phyloP scores from a whole-genome alignment of 2,329 filamentous ascomycete genomes.

The Phialocephala sp. region DNA sequence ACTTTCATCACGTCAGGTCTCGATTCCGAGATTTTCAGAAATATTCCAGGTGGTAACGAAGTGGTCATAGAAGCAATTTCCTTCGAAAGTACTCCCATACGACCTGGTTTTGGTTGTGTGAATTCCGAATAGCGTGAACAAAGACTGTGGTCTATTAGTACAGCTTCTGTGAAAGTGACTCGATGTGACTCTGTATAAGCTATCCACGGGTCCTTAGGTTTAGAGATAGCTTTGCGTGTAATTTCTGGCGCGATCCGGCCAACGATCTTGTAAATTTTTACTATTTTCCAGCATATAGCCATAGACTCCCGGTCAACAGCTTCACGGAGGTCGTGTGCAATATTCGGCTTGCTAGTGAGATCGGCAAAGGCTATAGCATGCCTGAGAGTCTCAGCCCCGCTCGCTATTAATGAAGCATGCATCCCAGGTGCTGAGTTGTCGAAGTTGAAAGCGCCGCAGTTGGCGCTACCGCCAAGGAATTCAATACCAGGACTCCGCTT shows the following conservation, averaged over 20 bases:
- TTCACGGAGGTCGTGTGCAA: neutral
- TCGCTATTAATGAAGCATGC: constrained; percentile 8
- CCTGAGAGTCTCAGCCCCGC: constrained; percentile 7
- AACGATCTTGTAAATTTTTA: constrained; percentile 13
- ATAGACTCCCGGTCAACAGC: neutral
- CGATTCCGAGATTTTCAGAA: constrained; percentile 35
- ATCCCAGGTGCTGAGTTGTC: neutral
- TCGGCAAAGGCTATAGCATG: constrained; percentile 11
- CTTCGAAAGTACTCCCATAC: constrained; percentile 27
- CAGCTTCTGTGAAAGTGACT: constrained; percentile 34
- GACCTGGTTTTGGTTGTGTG: neutral
- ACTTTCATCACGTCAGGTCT: constrained; percentile 36
- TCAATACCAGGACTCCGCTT: constrained; percentile 21
- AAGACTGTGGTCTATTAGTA: constrained; percentile 23
- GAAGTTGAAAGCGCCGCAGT: neutral
- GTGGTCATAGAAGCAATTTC: constrained; percentile 36
- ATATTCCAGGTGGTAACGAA: constrained; percentile 34
- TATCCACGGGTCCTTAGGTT: constrained; percentile 21
- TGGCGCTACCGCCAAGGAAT: neutral
- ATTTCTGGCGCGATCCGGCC: constrained; percentile 4
- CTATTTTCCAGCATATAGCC: constrained; percentile 5
- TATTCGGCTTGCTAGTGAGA: neutral
- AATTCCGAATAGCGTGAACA: too few relatives aligned
- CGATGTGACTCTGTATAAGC: constrained; percentile 28
- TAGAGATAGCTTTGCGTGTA: too few relatives aligned